Percentiles rank a stretch among this genome's conserved stretches.
Evolutionary conservation across 139 green algal species (phyloP).

Genomic region (Chlamydomonas applanata): DNA sequence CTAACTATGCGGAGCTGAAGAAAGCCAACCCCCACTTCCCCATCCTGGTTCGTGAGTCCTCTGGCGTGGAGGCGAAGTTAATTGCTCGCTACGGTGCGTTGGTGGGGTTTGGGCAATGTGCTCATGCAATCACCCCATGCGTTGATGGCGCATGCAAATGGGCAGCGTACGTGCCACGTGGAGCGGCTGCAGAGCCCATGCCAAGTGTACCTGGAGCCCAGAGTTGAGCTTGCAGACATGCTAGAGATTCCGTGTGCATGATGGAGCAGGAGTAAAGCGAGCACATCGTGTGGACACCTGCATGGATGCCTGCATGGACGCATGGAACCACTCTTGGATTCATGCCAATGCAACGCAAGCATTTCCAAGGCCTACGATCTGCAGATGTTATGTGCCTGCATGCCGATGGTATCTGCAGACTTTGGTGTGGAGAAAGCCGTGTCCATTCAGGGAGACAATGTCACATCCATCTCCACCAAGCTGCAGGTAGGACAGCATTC

Average conservation of each 20-base stretch:
- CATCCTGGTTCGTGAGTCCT: slow-evolving; percentile 79
- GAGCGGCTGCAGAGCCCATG: neutral
- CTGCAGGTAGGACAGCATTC: too few relatives aligned
- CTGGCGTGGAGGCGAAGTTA: slow-evolving; percentile 69
- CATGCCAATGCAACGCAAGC: too few relatives aligned
- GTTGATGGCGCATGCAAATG: neutral
- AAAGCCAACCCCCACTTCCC: slow-evolving; percentile 85
- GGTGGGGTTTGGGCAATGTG: neutral
- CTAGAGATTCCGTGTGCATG: neutral
- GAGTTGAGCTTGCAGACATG: neutral
- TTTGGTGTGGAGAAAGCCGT: slow-evolving; percentile 71
- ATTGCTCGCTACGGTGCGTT: slow-evolving; percentile 78
- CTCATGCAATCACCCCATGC: neutral
- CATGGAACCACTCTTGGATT: too few relatives aligned
- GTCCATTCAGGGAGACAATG: slow-evolving; percentile 55
- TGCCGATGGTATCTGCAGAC: slow-evolving; percentile 47
- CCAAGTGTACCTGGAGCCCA: neutral
- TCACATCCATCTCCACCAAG: slow-evolving; percentile 45
- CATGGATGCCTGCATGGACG: too few relatives aligned
- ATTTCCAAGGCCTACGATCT: too few relatives aligned
- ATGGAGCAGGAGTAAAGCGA: too few relatives aligned
- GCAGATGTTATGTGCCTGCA: neutral
- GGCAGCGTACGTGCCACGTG: neutral
- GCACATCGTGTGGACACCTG: too few relatives aligned
- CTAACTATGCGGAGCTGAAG: slow-evolving; percentile 85